Evolutionary conservation across 2,329 filamentous ascomycete species (phyloP).

Genomic region (Calonectria leucothoes): DNA sequence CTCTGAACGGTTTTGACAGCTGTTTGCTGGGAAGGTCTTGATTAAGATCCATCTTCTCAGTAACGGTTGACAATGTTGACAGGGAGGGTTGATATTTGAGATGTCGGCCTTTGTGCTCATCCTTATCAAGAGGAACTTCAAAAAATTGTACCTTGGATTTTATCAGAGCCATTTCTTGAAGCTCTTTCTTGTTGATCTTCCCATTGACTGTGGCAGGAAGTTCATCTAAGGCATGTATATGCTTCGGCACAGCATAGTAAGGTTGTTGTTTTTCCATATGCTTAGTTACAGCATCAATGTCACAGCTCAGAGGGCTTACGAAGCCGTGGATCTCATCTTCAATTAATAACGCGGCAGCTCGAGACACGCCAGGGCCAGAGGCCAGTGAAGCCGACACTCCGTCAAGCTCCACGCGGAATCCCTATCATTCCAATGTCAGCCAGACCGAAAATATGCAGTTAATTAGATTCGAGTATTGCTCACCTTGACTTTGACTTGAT

Average conservation of each 20-base stretch:
- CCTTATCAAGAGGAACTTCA: constrained; percentile 13
- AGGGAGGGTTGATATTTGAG: constrained; percentile 46
- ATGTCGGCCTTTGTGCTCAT: constrained; percentile 34
- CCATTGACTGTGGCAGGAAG: constrained; percentile 66
- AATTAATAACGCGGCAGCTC: constrained; percentile 60
- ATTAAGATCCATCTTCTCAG: constrained; percentile 46
- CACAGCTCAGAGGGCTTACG: constrained; percentile 51
- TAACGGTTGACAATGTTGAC: constrained; percentile 39
- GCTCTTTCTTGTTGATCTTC: constrained; percentile 64
- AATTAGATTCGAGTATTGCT: neutral
- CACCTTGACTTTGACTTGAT: constrained; percentile 71
- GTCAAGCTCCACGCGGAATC: constrained; percentile 71
- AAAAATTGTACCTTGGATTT: constrained; percentile 7
- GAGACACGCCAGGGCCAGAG: constrained; percentile 57
- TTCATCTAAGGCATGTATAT: constrained; percentile 54
- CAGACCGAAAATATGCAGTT: neutral
- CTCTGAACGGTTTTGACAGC: constrained; percentile 51
- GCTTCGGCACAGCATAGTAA: constrained; percentile 66
- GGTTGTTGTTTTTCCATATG: constrained; percentile 58
- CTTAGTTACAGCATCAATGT: constrained; percentile 51
- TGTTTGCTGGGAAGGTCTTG: constrained; percentile 55
- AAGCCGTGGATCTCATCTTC: constrained; percentile 63
- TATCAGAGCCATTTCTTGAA: constrained; percentile 49
- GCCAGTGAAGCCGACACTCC: constrained; percentile 64
- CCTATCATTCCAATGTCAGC: constrained; percentile 44